phyloP scores from a whole-genome alignment of 495 filamentous ascomycete genomes.

The Xylaria bambusicola region DNA sequence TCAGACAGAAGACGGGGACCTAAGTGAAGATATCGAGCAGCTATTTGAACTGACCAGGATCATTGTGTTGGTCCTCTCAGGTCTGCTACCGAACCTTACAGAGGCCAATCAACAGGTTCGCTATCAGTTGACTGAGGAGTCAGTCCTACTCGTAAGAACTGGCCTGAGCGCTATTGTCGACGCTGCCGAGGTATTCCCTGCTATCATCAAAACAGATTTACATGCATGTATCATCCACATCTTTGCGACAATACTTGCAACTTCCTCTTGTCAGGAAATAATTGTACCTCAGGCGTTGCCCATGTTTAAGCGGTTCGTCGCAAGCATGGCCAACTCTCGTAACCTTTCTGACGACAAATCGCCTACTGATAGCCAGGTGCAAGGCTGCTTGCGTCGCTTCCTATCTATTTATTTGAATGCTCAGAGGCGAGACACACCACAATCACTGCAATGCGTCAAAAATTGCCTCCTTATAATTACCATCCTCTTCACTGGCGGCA shows the following conservation, averaged over 20 bases:
- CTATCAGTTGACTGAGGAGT: constrained; percentile 76
- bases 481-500: constrained; percentile 80
- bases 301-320: constrained; percentile 88
- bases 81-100: constrained; percentile 81
- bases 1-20: constrained; percentile 65
- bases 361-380: constrained; percentile 53
- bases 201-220: constrained; percentile 93
- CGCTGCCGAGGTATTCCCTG: constrained; percentile 90
- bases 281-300: constrained; percentile 90
- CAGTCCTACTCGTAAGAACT: constrained; percentile 73
- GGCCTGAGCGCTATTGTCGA: constrained; percentile 87
- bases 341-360: constrained; percentile 34
- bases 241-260: constrained; percentile 89
- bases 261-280: constrained; percentile 78
- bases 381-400: constrained; percentile 76
- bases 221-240: constrained; percentile 97
- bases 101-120: constrained; percentile 72
- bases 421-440: constrained; percentile 80
- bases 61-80: constrained; percentile 88
- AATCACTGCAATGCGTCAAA: constrained; percentile 83
- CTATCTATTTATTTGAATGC: constrained; percentile 77
- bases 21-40: constrained; percentile 97
- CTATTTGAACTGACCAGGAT: constrained; percentile 94
- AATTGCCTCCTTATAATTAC: constrained; percentile 87
- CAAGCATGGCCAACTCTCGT: constrained; percentile 60